Evolutionary conservation across 2,329 filamentous ascomycete genomes (phyloP).

Genomic region (Fusarium subglutinans): DNA sequence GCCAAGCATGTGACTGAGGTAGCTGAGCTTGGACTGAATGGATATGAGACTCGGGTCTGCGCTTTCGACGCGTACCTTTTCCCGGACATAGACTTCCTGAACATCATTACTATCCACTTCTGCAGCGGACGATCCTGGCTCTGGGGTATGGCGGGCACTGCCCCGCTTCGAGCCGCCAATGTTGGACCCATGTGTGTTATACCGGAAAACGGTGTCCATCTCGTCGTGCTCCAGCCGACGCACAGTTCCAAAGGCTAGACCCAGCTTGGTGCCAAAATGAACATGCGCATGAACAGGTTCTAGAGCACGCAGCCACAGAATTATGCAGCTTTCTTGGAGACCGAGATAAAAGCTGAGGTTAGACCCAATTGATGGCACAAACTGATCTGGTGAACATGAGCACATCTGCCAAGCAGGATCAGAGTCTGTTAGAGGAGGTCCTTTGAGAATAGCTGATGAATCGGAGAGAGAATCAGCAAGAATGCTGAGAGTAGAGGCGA

Average conservation of each 20-base stretch:
- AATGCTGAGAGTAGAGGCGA: conserved; percentile 65
- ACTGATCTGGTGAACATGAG: conserved; percentile 57
- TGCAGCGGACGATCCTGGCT: conserved; percentile 31
- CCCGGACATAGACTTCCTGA: conserved; percentile 80
- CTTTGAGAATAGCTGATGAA: conserved; percentile 63
- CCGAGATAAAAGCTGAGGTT: conserved; percentile 79
- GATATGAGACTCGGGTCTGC: conserved; percentile 89
- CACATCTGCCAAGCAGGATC: conserved; percentile 56
- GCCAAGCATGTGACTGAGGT: conserved; percentile 76
- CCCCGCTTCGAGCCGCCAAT: conserved; percentile 39
- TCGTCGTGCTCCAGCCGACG: conserved; percentile 80
- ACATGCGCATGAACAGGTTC: conserved; percentile 72
- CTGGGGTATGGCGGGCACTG: conserved; percentile 39
- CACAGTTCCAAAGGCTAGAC: conserved; percentile 72
- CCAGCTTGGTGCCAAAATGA: conserved; percentile 73
- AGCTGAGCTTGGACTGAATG: conserved; percentile 82
- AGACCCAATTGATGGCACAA: conserved; percentile 57
- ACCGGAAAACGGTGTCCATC: conserved; percentile 79
- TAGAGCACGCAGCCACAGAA: conserved; percentile 75
- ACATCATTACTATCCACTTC: conserved; percentile 37
- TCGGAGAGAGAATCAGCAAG: conserved; percentile 64
- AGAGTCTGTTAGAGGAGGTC: conserved; percentile 55
- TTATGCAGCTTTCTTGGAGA: conserved; percentile 74
- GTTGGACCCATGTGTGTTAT: conserved; percentile 50
- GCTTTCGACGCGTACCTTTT: conserved; percentile 89